A percentile compares a stretch with the other conserved stretches of the same genome.
phyloP scores from a whole-genome alignment of 768 basidiomycete genomes.

The Trametes meyenii region DNA sequence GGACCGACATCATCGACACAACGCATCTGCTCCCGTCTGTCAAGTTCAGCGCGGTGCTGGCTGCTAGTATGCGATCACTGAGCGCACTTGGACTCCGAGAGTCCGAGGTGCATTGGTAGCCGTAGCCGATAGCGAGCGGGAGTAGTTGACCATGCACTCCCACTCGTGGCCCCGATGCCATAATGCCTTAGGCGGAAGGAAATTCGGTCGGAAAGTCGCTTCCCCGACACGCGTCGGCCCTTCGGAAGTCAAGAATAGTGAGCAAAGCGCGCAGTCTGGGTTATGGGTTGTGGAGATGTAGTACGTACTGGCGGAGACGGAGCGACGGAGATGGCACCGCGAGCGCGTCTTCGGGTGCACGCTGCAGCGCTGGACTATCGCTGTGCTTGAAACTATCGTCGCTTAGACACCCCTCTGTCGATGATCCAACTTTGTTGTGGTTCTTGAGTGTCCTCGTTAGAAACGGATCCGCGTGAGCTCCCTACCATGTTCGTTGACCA shows the following conservation, averaged over 20 bases:
- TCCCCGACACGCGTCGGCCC: not conserved
- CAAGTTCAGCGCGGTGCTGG: too few relatives aligned
- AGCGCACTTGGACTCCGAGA: too few relatives aligned
- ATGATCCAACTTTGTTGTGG: not conserved
- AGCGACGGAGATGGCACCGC: not conserved
- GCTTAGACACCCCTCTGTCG: not conserved
- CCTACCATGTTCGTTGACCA: too few relatives aligned
- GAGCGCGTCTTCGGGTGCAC: not conserved
- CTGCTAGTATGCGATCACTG: too few relatives aligned
- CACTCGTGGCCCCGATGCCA: constrained; percentile 5
- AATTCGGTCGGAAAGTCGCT: not conserved
- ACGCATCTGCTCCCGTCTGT: not conserved
- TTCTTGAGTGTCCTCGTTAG: not conserved
- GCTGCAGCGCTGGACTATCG: constrained; percentile 6
- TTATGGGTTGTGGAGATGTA: not conserved
- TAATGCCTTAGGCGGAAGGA: not conserved
- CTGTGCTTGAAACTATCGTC: constrained; percentile 7
- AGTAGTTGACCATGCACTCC: constrained; percentile 12
- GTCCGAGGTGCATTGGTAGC: not conserved
- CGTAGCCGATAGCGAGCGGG: not conserved
- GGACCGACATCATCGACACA: not conserved
- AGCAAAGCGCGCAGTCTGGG: not conserved
- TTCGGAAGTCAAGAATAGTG: not conserved
- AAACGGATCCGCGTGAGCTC: not conserved
- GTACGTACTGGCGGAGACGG: not conserved